Conservation (phyloP, 23 red algal genomes). For the Gracilaria gracilis region DNA sequence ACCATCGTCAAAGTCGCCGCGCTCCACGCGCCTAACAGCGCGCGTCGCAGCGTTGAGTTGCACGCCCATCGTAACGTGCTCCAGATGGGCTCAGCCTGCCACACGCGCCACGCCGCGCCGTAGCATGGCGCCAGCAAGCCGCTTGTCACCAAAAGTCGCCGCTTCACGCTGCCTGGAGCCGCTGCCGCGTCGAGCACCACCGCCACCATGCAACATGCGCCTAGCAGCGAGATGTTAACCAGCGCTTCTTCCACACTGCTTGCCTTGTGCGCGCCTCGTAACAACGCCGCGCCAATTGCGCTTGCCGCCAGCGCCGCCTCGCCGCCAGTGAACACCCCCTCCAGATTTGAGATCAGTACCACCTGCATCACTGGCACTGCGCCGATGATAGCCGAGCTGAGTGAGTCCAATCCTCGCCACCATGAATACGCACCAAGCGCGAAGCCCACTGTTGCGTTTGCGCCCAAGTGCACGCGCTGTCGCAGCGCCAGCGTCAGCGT, state of each 20-base stretch:
- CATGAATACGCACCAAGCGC: not conserved
- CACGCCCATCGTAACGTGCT: not conserved
- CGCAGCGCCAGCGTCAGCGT: conserved; percentile 21
- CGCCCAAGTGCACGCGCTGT: not conserved
- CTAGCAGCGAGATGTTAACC: not conserved
- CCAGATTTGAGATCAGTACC: not conserved
- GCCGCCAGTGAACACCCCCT: not conserved
- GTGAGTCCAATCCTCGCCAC: not conserved
- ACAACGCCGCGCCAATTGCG: not conserved
- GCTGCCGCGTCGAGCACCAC: not conserved
- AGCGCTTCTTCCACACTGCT: conserved; percentile 1
- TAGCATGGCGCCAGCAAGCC: not conserved
- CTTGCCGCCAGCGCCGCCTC: conserved; percentile 9
- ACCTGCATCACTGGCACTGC: conserved; percentile 13
- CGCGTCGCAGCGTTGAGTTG: not conserved
- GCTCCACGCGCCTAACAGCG: not conserved
- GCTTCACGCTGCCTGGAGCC: not conserved
- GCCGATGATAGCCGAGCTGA: not conserved
- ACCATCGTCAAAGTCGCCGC: not conserved
- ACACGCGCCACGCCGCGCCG: conserved; percentile 26
- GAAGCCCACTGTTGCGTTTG: not conserved
- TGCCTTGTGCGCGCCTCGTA: not conserved
- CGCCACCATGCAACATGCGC: conserved; percentile 3
- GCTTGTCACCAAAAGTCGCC: not conserved
- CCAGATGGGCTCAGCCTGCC: not conserved